Evolutionary conservation across 164 flowering plant species (phyloP).

Genomic region (Vitis vinifera): DNA sequence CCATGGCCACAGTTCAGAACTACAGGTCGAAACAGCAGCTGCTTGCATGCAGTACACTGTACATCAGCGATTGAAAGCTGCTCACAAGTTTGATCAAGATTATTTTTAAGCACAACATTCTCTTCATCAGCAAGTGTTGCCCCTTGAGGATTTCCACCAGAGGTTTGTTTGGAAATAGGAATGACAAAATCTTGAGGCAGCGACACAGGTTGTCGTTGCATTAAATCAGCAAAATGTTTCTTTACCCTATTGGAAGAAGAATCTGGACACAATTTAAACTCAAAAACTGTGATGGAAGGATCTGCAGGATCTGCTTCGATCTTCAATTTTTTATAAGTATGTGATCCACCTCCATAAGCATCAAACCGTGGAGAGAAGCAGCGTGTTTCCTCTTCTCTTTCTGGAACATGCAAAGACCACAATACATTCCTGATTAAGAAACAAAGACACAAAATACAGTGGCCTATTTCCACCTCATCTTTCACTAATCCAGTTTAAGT

Average conservation of each 20-base stretch:
- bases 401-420: constrained; percentile 38
- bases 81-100: constrained; percentile 12
- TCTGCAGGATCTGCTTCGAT: neutral
- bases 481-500: too few relatives aligned
- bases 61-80: constrained; percentile 50
- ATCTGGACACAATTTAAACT: constrained; percentile 12
- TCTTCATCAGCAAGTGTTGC: constrained; percentile 18
- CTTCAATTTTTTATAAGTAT: constrained; percentile 14
- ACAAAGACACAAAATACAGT: too few relatives aligned
- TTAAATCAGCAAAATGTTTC: constrained; percentile 3
- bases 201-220: constrained; percentile 3
- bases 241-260: constrained; percentile 8
- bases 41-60: constrained; percentile 61
- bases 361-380: constrained; percentile 62
- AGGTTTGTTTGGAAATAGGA: constrained; percentile 2
- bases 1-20: constrained; percentile 97
- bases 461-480: too few relatives aligned
- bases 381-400: constrained; percentile 46
- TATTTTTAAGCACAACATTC: constrained; percentile 3
- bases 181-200: neutral
- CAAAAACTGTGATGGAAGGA: constrained; percentile 7
- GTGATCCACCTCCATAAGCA: constrained; percentile 16
- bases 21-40: constrained; percentile 59
- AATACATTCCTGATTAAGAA: neutral
- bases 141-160: constrained; percentile 13